Percentiles rank a stretch among this genome's conserved stretches.
phyloP scores from a whole-genome alignment of 495 filamentous ascomycete species.

The Viridothelium virens region DNA sequence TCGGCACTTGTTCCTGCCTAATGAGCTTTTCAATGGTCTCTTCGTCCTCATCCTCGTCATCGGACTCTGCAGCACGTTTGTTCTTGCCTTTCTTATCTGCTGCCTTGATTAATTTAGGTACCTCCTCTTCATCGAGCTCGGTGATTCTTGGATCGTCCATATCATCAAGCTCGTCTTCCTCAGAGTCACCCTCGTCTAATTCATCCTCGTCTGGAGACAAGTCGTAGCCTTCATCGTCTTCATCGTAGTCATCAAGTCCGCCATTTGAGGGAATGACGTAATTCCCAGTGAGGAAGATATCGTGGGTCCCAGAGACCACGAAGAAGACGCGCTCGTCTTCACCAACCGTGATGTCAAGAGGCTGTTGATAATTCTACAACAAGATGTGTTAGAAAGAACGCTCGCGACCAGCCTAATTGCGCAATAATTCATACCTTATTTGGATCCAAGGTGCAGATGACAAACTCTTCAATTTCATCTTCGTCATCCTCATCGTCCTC shows the following conservation, averaged over 20 bases:
- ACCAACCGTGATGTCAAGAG: constrained; percentile 82
- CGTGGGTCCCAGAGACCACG: constrained; percentile 80
- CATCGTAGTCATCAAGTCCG: constrained; percentile 52
- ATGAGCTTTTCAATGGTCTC: constrained; percentile 67
- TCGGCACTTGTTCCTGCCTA: constrained; percentile 43
- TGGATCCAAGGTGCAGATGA: constrained; percentile 89
- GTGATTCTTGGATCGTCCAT: constrained; percentile 72
- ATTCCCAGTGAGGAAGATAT: constrained; percentile 89
- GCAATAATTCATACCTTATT: constrained; percentile 50
- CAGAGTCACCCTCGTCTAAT: constrained; percentile 47
- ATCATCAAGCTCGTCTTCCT: constrained; percentile 68
- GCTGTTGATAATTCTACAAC: constrained; percentile 78
- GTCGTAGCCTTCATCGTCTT: constrained; percentile 68
- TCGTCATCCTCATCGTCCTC: constrained; percentile 55
- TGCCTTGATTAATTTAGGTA: constrained; percentile 62
- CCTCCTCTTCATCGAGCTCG: constrained; percentile 73
- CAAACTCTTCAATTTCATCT: constrained; percentile 73
- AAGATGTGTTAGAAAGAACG: constrained; percentile 8
- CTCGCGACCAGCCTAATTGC: neutral
- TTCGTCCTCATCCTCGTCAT: constrained; percentile 52
- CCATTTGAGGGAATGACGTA: constrained; percentile 58
- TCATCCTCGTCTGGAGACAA: constrained; percentile 75
- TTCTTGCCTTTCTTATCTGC: constrained; percentile 50
- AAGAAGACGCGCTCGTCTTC: constrained; percentile 88
- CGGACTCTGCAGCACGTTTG: constrained; percentile 66